These are phyloP conservation scores for Myriosclerotinia duriaeana DNA, from an alignment of 2,329 filamentous ascomycete species.

Conservation along the genomic window DNA sequence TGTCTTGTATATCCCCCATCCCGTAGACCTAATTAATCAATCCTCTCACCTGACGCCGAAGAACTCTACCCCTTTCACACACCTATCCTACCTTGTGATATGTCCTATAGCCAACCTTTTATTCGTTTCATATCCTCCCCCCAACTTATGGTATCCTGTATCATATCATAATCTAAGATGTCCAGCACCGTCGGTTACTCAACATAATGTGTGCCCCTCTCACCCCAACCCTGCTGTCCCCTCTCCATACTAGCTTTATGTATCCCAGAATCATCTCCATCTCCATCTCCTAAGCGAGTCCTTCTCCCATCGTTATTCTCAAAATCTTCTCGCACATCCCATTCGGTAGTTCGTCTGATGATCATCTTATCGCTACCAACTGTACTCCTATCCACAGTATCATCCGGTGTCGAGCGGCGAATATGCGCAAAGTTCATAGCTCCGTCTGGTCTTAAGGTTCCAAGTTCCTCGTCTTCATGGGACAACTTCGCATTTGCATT, in stretches of 20 bases:
- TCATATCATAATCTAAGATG: neutral
- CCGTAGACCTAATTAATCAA: neutral
- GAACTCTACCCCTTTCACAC: neutral
- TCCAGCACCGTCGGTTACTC: neutral
- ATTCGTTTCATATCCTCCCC: neutral
- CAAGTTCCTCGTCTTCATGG: slow-evolving; percentile 16
- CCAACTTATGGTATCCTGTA: neutral
- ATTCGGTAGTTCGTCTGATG: slow-evolving; percentile 28
- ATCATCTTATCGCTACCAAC: slow-evolving; percentile 29
- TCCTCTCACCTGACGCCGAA: neutral
- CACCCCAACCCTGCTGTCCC: neutral
- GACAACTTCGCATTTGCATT: slow-evolving; percentile 9
- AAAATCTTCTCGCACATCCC: slow-evolving; percentile 27
- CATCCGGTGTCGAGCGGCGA: slow-evolving; percentile 24
- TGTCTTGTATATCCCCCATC: neutral
- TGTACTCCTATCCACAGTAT: slow-evolving; percentile 24
- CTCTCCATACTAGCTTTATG: slow-evolving; percentile 3
- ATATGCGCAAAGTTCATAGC: slow-evolving; percentile 25
- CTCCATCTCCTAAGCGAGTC: neutral
- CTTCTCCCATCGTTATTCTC: neutral
- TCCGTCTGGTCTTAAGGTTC: slow-evolving; percentile 27
- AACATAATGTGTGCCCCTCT: slow-evolving; percentile 8
- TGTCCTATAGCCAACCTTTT: neutral
- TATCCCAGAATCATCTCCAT: slow-evolving; percentile 10
- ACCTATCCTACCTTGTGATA: neutral